phyloP scores from a whole-genome alignment of 495 filamentous ascomycete genomes.

The Xylaria castorea region DNA sequence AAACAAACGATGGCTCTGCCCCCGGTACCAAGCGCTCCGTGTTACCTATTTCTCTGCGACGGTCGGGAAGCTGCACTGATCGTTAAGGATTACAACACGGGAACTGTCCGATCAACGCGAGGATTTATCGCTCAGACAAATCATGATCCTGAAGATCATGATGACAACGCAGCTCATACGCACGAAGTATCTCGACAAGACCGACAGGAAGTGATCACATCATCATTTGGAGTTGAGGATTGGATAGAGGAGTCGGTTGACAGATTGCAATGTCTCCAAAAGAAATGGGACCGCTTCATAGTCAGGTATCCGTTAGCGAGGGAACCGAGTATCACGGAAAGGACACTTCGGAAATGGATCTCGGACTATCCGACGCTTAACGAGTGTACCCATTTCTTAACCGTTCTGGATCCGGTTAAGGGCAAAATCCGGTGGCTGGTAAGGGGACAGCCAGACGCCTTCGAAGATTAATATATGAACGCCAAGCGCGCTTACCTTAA shows the following conservation, averaged over 20 bases:
- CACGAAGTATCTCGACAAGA: conserved; percentile 28
- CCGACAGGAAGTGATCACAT: conserved; percentile 37
- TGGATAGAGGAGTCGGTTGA: conserved; percentile 52
- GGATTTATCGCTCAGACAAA: conserved; percentile 66
- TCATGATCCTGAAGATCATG: conserved; percentile 49
- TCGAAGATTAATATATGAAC: neutral
- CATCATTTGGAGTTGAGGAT: conserved; percentile 29
- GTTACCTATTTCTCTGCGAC: conserved; percentile 63
- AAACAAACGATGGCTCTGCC: neutral
- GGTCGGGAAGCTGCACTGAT: conserved; percentile 53
- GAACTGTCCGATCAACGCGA: conserved; percentile 44
- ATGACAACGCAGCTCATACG: neutral
- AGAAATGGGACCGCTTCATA: conserved; percentile 47
- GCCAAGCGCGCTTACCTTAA: neutral
- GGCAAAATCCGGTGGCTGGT: conserved; percentile 41
- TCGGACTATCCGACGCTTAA: conserved; percentile 57
- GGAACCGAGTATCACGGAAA: conserved; percentile 19
- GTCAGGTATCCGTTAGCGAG: conserved; percentile 12
- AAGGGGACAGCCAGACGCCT: conserved; percentile 5
- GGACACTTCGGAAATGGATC: conserved; percentile 47
- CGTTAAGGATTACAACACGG: conserved; percentile 64
- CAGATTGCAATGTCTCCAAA: conserved; percentile 47
- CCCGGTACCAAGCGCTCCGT: neutral
- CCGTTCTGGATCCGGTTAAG: conserved; percentile 56
- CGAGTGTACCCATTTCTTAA: conserved; percentile 60